A percentile compares a stretch with the other conserved stretches of the same genome.
phyloP scores from a whole-genome alignment of 768 basidiomycete genomes.

The Xerocomus brunneocitrinus region DNA sequence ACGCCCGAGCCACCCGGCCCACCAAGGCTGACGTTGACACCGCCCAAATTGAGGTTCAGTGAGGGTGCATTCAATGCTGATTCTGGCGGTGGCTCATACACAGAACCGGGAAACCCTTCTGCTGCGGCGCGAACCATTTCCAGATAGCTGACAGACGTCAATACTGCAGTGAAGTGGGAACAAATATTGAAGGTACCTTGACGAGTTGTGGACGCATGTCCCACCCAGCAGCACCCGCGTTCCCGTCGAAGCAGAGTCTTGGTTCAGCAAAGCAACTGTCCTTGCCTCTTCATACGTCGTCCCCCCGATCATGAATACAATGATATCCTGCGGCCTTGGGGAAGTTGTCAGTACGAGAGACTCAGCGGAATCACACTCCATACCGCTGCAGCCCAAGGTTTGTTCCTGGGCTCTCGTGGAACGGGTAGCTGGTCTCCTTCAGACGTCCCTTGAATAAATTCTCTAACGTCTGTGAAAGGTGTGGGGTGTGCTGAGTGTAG shows the following conservation, averaged over 20 bases:
- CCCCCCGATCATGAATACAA: slow-evolving; percentile 95
- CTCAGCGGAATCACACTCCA: slow-evolving; percentile 2
- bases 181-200: slow-evolving; percentile 52
- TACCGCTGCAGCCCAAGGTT: slow-evolving; percentile 72
- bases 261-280: slow-evolving; percentile 80
- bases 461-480: slow-evolving; percentile 89
- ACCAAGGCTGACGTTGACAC: slow-evolving; percentile 92
- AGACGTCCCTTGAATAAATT: slow-evolving; percentile 81
- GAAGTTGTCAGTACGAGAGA: slow-evolving; percentile 1
- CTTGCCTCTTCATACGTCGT: slow-evolving; percentile 95
- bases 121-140: slow-evolving; percentile 83
- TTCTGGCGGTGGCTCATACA: slow-evolving; percentile 75
- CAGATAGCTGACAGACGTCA: slow-evolving; percentile 56
- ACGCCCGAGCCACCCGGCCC: slow-evolving; percentile 79
- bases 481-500: slow-evolving; percentile 95
- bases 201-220: slow-evolving; percentile 93
- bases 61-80: slow-evolving; percentile 67
- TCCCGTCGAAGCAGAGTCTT: slow-evolving; percentile 62
- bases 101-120: slow-evolving; percentile 52
- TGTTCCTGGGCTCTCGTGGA: slow-evolving; percentile 66
- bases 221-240: slow-evolving; percentile 86
- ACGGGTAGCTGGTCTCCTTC: slow-evolving; percentile 87
- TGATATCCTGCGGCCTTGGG: slow-evolving; percentile 86
- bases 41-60: slow-evolving; percentile 88
- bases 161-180: not conserved